These are phyloP conservation scores for Cladosporium sp. DNA, from an alignment of 2,329 filamentous ascomycete genomes.

Conservation along the genomic window DNA sequence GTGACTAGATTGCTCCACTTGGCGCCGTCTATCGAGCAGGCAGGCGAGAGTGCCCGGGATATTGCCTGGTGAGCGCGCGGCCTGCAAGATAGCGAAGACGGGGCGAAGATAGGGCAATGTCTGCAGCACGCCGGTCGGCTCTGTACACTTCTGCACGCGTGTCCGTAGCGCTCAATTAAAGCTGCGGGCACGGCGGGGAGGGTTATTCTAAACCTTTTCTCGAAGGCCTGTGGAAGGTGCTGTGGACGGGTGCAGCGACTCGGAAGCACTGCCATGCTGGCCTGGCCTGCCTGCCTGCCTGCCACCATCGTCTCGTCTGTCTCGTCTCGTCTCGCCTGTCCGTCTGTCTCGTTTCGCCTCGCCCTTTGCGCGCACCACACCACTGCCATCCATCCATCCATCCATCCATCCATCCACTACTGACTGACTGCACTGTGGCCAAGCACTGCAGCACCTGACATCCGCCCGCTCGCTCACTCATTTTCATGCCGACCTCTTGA, in stretches of 20 bases:
- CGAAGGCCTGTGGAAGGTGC: neutral
- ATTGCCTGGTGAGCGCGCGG: neutral
- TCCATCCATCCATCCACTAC: neutral
- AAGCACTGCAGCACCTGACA: neutral
- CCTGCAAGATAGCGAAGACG: neutral
- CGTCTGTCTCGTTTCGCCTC: neutral
- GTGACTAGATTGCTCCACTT: slow-evolving; percentile 3
- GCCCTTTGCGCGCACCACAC: neutral
- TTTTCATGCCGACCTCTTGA: neutral
- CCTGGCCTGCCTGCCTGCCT: neutral
- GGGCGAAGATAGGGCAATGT: neutral
- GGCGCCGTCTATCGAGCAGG: neutral
- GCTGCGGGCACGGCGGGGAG: slow-evolving; percentile 4
- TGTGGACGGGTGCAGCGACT: neutral
- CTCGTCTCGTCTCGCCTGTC: neutral
- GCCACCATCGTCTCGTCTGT: neutral
- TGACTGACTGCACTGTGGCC: neutral
- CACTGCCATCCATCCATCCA: neutral
- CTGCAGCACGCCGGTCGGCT: neutral
- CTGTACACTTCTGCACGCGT: neutral
- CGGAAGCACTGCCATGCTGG: neutral
- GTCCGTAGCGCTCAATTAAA: slow-evolving; percentile 2
- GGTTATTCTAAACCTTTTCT: slow-evolving; percentile 5
- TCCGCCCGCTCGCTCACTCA: neutral
- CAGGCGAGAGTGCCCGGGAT: neutral